Percentiles rank a stretch among this genome's conserved stretches.
Conservation (phyloP, 176 grass and related monocot genomes). For the sorghum (Sorghum bicolor) region Sorghum_bicolor_NCBIv3 NC_012871.2:5558001-5558500, state of each 20-base stretch:
- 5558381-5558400: slow-evolving; percentile 30
- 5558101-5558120: slow-evolving; percentile 1
- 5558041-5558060: slow-evolving; percentile 4
- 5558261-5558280: slow-evolving; percentile 62
- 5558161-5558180: slow-evolving; percentile 77
- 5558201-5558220: slow-evolving; percentile 51
- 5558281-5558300: slow-evolving; percentile 40
- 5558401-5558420: slow-evolving; percentile 56
- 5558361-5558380: slow-evolving; percentile 26
- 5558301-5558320: slow-evolving; percentile 48
- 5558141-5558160: slow-evolving; percentile 81
- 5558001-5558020: not conserved
- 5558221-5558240: slow-evolving; percentile 42
- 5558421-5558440: slow-evolving; percentile 16
- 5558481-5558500: slow-evolving; percentile 29
- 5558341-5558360: slow-evolving; percentile 37
- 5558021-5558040: not conserved
- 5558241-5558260: slow-evolving; percentile 59
- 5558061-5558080: not conserved
- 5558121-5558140: slow-evolving; percentile 8
- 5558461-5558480: slow-evolving; percentile 34
- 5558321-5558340: slow-evolving; percentile 31
- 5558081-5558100: not conserved
- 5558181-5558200: slow-evolving; percentile 78
- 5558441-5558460: slow-evolving; percentile 50